phyloP scores from a whole-genome alignment of 2,329 filamentous ascomycete genomes.

The Pseudogymnoascus sp. region DNA sequence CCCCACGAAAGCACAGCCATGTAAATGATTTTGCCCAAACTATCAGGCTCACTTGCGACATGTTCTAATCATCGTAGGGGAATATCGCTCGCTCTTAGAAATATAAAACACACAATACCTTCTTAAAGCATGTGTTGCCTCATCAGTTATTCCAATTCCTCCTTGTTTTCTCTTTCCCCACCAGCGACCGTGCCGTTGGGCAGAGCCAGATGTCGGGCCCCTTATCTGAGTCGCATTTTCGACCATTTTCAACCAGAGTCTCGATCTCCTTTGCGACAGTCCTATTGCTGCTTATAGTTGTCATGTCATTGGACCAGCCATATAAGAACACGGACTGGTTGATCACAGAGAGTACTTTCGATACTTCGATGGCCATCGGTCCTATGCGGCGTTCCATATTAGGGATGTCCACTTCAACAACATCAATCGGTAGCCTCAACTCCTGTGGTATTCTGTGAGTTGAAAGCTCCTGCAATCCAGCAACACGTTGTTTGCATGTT shows the following conservation, averaged over 20 bases:
- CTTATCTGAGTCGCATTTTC: conserved; percentile 37
- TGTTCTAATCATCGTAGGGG: background rate
- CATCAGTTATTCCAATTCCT: conserved; percentile 9
- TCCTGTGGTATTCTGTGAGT: conserved; percentile 42
- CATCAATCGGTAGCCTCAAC: conserved; percentile 50
- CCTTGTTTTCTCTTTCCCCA: conserved; percentile 51
- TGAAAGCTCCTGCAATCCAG: conserved; percentile 37
- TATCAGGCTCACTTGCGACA: background rate
- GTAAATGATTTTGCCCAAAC: background rate
- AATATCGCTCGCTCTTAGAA: background rate
- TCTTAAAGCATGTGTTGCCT: background rate
- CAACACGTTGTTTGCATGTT: conserved; percentile 21
- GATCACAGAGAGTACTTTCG: conserved; percentile 43
- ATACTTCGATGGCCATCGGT: conserved; percentile 35
- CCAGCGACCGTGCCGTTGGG: conserved; percentile 54
- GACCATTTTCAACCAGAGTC: conserved; percentile 43
- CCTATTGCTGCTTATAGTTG: conserved; percentile 59
- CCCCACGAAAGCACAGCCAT: background rate
- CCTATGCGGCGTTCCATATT: conserved; percentile 34
- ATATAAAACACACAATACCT: background rate
- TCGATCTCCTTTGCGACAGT: conserved; percentile 56
- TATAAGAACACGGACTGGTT: conserved; percentile 61
- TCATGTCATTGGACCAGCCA: conserved; percentile 50
- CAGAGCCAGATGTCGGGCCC: conserved; percentile 58
- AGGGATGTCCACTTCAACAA: conserved; percentile 38